A percentile compares a stretch with the other conserved stretches of the same genome.
Conservation (phyloP, 108 stramenopile genomes). For the Cyclotella cryptica region DNA sequence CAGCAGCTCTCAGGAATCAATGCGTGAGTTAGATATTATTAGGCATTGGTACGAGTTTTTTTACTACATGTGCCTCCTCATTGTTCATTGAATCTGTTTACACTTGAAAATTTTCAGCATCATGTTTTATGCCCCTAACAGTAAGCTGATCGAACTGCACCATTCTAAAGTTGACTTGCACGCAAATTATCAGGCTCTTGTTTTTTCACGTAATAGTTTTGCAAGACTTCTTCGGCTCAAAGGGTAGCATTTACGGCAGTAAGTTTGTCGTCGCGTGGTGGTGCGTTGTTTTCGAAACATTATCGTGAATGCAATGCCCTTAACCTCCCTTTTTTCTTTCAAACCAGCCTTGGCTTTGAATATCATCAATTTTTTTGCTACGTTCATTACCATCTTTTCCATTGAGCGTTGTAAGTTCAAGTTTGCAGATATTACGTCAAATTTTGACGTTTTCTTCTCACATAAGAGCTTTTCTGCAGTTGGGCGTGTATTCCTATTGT, state of each 20-base stretch:
- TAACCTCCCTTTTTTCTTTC: too few species aligned
- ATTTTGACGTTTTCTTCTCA: too few species aligned
- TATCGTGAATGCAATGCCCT: too few species aligned
- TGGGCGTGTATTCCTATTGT: constrained; percentile 31
- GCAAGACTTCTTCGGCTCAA: constrained; percentile 25
- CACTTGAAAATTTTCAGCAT: too few species aligned
- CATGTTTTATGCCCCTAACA: constrained; percentile 42
- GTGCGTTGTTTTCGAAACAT: too few species aligned
- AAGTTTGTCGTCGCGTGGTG: too few species aligned
- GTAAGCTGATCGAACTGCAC: background rate
- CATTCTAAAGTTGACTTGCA: too few species aligned
- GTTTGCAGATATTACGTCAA: background rate
- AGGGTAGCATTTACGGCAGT: constrained; percentile 22
- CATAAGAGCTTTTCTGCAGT: background rate
- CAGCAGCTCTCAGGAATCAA: constrained; percentile 49
- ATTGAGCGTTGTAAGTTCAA: constrained; percentile 26
- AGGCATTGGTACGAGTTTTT: background rate
- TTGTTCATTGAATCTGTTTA: background rate
- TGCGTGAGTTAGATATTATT: constrained; percentile 18
- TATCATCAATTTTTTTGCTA: constrained; percentile 49
- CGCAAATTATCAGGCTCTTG: background rate
- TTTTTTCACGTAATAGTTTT: constrained; percentile 7
- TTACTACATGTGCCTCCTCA: too few species aligned
- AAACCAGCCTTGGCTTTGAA: constrained; percentile 26
- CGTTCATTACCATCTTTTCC: constrained; percentile 49